These are phyloP conservation scores for Penicillium fimorum DNA, from an alignment of 495 filamentous ascomycete genomes.

Conservation along the genomic window DNA sequence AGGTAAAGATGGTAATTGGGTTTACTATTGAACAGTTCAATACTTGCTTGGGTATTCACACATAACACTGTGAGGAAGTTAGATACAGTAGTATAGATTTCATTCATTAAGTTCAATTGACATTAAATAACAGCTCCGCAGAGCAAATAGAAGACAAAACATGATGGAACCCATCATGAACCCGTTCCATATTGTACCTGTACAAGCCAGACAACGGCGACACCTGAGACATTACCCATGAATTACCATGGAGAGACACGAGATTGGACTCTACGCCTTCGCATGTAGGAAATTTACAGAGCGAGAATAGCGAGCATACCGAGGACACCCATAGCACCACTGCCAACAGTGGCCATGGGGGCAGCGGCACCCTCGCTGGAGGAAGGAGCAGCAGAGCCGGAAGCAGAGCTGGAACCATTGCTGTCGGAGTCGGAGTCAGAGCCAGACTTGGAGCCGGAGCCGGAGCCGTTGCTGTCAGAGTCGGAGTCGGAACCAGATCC, in stretches of 20 bases:
- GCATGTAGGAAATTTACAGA: slow-evolving; percentile 28
- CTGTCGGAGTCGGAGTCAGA: slow-evolving; percentile 9
- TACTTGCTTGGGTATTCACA: not conserved
- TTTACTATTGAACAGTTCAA: not conserved
- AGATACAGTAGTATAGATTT: slow-evolving; percentile 3
- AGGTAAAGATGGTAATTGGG: not conserved
- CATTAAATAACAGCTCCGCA: slow-evolving; percentile 21
- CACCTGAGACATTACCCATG: slow-evolving; percentile 15
- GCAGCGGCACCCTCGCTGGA: slow-evolving; percentile 31
- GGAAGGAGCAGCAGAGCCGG: slow-evolving; percentile 25
- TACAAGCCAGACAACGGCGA: slow-evolving; percentile 15
- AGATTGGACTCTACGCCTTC: not conserved
- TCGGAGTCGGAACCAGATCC: slow-evolving; percentile 15
- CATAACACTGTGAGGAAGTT: not conserved
- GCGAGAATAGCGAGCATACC: slow-evolving; percentile 43
- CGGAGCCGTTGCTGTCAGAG: slow-evolving; percentile 7
- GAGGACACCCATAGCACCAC: slow-evolving; percentile 37
- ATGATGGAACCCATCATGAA: slow-evolving; percentile 9
- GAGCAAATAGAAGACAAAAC: slow-evolving; percentile 17
- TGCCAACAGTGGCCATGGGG: slow-evolving; percentile 36
- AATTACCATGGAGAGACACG: not conserved
- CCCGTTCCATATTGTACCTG: slow-evolving; percentile 12
- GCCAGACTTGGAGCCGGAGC: slow-evolving; percentile 8
- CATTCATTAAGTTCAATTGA: slow-evolving; percentile 14
- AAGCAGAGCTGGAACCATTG: slow-evolving; percentile 10